phyloP scores from a whole-genome alignment of 1,284 basidiomycete species.

The Boletus albobrunnescens region DNA sequence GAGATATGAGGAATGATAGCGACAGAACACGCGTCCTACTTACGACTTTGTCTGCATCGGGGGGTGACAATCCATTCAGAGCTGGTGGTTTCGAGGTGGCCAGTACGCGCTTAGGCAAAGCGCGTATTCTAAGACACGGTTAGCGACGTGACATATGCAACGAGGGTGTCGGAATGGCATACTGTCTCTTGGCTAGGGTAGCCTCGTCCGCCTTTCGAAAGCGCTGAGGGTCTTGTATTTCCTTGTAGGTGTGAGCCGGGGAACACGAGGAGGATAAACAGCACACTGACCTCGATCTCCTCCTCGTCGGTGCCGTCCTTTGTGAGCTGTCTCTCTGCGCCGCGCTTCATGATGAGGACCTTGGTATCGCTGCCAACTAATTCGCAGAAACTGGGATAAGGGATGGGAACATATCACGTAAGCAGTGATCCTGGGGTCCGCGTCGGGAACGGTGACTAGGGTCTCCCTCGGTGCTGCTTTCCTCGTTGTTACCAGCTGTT shows the following conservation, averaged over 20 bases:
- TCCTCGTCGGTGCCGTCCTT: constrained; percentile 55
- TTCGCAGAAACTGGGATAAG: not conserved
- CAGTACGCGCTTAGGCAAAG: constrained; percentile 48
- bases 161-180: constrained; percentile 20
- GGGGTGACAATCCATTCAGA: constrained; percentile 25
- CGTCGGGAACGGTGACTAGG: not conserved
- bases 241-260: constrained; percentile 32
- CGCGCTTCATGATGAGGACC: constrained; percentile 61
- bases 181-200: constrained; percentile 50
- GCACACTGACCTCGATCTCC: constrained; percentile 31
- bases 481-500: not conserved
- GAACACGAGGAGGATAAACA: not conserved
- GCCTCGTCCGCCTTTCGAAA: constrained; percentile 57
- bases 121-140: constrained; percentile 47
- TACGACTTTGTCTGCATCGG: constrained; percentile 22
- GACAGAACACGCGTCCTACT: constrained; percentile 20
- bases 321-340: constrained; percentile 67
- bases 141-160: not conserved
- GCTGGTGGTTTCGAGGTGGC: constrained; percentile 20
- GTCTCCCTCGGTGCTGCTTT: constrained; percentile 6
- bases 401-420: constrained; percentile 21
- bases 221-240: constrained; percentile 39
- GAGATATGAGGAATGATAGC: constrained; percentile 6
- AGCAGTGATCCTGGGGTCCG: constrained; percentile 20
- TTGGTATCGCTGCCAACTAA: constrained; percentile 2